A percentile compares a stretch with the other conserved stretches of the same genome.
These are phyloP conservation scores for Sphaerostilbella broomeana DNA, from an alignment of 2,329 filamentous ascomycete genomes.

Conservation along the genomic window DNA sequence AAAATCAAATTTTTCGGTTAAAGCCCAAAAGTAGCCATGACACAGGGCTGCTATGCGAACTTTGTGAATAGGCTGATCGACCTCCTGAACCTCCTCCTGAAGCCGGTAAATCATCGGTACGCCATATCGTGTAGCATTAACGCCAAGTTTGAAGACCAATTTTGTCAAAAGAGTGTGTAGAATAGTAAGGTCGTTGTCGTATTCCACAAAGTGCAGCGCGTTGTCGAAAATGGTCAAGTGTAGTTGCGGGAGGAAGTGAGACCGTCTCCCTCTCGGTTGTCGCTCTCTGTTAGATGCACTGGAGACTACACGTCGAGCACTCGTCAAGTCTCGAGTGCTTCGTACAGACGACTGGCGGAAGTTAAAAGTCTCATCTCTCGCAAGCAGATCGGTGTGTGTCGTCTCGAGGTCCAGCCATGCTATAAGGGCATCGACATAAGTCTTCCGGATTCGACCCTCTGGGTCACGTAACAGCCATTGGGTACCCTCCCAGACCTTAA, in stretches of 20 bases:
- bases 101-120: slow-evolving; percentile 84
- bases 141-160: slow-evolving; percentile 68
- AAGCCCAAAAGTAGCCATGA: slow-evolving; percentile 79
- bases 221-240: slow-evolving; percentile 89
- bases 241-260: slow-evolving; percentile 73
- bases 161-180: slow-evolving; percentile 70
- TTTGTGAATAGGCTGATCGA: slow-evolving; percentile 61
- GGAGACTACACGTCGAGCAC: slow-evolving; percentile 60
- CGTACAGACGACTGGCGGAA: slow-evolving; percentile 39
- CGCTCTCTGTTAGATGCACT: slow-evolving; percentile 58
- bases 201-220: slow-evolving; percentile 64
- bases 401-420: slow-evolving; percentile 85
- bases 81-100: slow-evolving; percentile 71
- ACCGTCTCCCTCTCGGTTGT: slow-evolving; percentile 42
- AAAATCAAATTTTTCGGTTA: slow-evolving; percentile 72
- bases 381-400: slow-evolving; percentile 55
- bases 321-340: slow-evolving; percentile 34
- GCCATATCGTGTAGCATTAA: slow-evolving; percentile 73
- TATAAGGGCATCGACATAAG: slow-evolving; percentile 76
- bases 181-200: slow-evolving; percentile 67
- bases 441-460: slow-evolving; percentile 69
- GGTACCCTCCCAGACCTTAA: slow-evolving; percentile 91
- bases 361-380: slow-evolving; percentile 48
- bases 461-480: slow-evolving; percentile 84
- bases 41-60: slow-evolving; percentile 77